These are phyloP conservation scores for Nemania sp. DNA, from an alignment of 2,329 filamentous ascomycete genomes.

Conservation along the genomic window DNA sequence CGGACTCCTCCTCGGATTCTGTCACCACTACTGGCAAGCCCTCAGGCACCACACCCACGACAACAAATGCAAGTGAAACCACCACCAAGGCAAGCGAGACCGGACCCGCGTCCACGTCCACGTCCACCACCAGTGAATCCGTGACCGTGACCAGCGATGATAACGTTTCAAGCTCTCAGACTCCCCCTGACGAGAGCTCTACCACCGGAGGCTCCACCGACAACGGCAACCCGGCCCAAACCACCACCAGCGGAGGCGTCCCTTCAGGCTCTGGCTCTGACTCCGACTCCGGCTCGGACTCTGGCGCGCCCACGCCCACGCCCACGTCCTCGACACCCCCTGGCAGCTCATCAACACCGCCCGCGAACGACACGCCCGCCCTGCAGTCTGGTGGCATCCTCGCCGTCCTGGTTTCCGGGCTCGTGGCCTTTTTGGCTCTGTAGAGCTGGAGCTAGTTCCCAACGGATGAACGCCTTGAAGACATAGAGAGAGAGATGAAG, in stretches of 20 bases:
- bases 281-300: slow-evolving; percentile 32
- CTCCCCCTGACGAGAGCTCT: slow-evolving; percentile 33
- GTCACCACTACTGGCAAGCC: slow-evolving; percentile 21
- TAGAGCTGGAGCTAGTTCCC: slow-evolving; percentile 26
- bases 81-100: neutral
- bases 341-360: neutral
- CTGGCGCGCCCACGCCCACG: slow-evolving; percentile 26
- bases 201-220: slow-evolving; percentile 18
- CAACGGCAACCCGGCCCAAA: too few relatives aligned
- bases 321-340: slow-evolving; percentile 25
- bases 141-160: slow-evolving; percentile 24
- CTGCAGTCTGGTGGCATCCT: too few relatives aligned
- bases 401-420: slow-evolving; percentile 39
- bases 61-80: slow-evolving; percentile 5
- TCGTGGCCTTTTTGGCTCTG: slow-evolving; percentile 39
- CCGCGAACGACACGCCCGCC: too few relatives aligned
- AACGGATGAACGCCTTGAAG: too few relatives aligned
- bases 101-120: neutral
- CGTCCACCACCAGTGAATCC: neutral
- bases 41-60: slow-evolving; percentile 23
- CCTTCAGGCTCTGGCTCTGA: slow-evolving; percentile 30
- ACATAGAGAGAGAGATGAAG: too few relatives aligned
- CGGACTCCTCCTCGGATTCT: slow-evolving; percentile 22
- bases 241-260: too few relatives aligned
- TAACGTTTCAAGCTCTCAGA: slow-evolving; percentile 35